Evolutionary conservation across 2,329 filamentous ascomycete genomes (phyloP), one percentile per base, ranked within the genome.

Genomic region (Sporothrix curviconia): DNA sequence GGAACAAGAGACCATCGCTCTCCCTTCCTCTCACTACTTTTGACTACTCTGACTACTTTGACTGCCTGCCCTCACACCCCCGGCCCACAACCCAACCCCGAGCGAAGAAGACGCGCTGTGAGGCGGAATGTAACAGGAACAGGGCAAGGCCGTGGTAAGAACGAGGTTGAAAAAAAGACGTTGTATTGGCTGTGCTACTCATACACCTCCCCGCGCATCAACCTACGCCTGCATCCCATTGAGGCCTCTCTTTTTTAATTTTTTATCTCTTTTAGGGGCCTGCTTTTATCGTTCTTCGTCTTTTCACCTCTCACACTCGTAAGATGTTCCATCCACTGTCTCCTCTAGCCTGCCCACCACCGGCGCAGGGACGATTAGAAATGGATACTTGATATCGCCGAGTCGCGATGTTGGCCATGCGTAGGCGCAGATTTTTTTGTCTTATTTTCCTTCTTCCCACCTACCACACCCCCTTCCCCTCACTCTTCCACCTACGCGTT

Each of bases 121-220:
- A 32, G 6, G 28, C 36, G 50, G 36, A 42, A 53, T 53, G 50
- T 25, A 53, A 32, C 50, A n/a, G 32, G 36, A 52, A 8, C 49
- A 37, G 25, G 47, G 19, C 47, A 19, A 50, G n/a, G n/a, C 11
- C 11, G 28, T 34, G 49, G 32, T 22, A 51, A 25, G 34, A 14
- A 51, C 15, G 32, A 51, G 19, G 49, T 51, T 51, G 47, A 39
- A 51, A n/a, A 28, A 51, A 51, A 51, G 49, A 39, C 34, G 19
- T 17, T 39, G 34, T 7, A 39, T 51, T 49, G 30, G n/a, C 46
- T 36, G 28, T 15, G 17, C 11, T 24, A 19, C 46, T 11, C 8
- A 32, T 34, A 12, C 14, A 19, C 4, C 28, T 34, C 32, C 9
- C 32, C 7, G n/a, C n/a, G n/a, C n/a, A n/a, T n/a, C n/a, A n/a